phyloP scores from a whole-genome alignment of 148 eudicot genomes.

The Cornus controversa region DNA sequence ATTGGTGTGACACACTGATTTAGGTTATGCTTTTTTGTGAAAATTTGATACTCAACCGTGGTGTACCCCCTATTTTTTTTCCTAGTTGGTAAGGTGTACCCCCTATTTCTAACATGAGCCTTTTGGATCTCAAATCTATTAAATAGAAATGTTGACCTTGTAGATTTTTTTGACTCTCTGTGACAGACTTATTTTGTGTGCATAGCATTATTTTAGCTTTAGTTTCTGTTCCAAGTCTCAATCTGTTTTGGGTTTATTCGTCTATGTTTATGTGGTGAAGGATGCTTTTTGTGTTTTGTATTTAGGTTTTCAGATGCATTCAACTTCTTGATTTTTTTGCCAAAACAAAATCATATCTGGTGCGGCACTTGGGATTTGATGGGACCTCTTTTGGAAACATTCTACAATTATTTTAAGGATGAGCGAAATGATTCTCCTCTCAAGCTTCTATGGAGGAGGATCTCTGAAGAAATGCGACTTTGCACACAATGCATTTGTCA shows the following conservation, averaged over 20 bases:
- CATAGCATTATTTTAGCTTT: background rate
- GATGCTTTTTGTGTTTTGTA: background rate
- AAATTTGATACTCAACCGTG: no score
- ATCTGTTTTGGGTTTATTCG: background rate
- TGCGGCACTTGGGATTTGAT: slow-evolving; percentile 80
- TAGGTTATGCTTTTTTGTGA: no score
- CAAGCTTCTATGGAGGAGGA: slow-evolving; percentile 73
- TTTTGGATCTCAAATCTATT: background rate
- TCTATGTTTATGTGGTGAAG: background rate
- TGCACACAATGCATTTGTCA: slow-evolving; percentile 89
- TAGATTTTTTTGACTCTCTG: background rate
- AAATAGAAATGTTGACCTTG: background rate
- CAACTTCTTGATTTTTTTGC: slow-evolving; percentile 60
- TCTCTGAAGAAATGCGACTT: slow-evolving; percentile 63
- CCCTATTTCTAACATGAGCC: background rate
- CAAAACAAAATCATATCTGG: slow-evolving; percentile 74
- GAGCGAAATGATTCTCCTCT: slow-evolving; percentile 68
- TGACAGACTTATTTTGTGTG: background rate
- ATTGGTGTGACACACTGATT: no score
- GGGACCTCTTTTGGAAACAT: slow-evolving; percentile 92
- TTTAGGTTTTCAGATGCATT: slow-evolving; percentile 92
- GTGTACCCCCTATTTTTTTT: no score
- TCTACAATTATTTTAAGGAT: slow-evolving; percentile 76
- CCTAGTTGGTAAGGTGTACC: no score
- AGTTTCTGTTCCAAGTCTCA: background rate